Percentiles rank a stretch among this genome's conserved stretches.
Conservation (phyloP, 1,284 basidiomycete species). For the Ceratobasidium sp. region DNA sequence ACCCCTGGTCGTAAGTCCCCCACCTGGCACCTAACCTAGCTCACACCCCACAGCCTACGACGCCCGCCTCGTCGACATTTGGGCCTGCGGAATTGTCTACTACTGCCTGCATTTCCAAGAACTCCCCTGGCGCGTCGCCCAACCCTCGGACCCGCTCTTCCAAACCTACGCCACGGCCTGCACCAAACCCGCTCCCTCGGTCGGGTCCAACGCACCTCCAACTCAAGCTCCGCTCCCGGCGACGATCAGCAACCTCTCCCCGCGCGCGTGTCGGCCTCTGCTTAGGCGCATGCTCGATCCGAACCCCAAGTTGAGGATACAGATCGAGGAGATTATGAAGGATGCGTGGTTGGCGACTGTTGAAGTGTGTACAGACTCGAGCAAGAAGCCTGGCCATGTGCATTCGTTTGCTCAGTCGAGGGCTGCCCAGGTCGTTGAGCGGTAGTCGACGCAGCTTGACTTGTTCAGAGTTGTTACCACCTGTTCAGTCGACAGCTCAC, state of each 20-base stretch:
- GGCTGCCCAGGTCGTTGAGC: not conserved
- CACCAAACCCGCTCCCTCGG: conserved; percentile 42
- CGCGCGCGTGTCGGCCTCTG: conserved; percentile 82
- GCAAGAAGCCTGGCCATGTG: conserved; percentile 66
- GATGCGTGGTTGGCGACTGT: conserved; percentile 85
- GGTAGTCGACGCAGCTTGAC: too few relatives aligned
- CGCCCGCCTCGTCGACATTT: conserved; percentile 95
- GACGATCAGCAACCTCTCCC: conserved; percentile 87
- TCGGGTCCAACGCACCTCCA: conserved; percentile 40
- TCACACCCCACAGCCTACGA: conserved; percentile 78
- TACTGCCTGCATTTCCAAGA: conserved; percentile 98
- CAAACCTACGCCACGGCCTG: conserved; percentile 80
- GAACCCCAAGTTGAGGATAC: conserved; percentile 79
- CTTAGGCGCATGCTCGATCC: conserved; percentile 97
- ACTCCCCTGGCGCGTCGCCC: conserved; percentile 95
- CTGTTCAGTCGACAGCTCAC: too few relatives aligned
- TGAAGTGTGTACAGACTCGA: conserved; percentile 68
- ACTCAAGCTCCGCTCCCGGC: conserved; percentile 60
- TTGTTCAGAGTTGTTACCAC: too few relatives aligned
- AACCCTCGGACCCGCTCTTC: conserved; percentile 83
- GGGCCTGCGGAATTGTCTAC: conserved; percentile 96
- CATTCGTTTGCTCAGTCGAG: conserved; percentile 65
- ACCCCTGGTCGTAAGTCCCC: conserved; percentile 85
- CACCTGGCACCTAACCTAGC: conserved; percentile 31
- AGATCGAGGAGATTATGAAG: conserved; percentile 84